Evolutionary conservation across 331 rosid species (phyloP).

Genomic region (Pyracantha coccinea): DNA sequence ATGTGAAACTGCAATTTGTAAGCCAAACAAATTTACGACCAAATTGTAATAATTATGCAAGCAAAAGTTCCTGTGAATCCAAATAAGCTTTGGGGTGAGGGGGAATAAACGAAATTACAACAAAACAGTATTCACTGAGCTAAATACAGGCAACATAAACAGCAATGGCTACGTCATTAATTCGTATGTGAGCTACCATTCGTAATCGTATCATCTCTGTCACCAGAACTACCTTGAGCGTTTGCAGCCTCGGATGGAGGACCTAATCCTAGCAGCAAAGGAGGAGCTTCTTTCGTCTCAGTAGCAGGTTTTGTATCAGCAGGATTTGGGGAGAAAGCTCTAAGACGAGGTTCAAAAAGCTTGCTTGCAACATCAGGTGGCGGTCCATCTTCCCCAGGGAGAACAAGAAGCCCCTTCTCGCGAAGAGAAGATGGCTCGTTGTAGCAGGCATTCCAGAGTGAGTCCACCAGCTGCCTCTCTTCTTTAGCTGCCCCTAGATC

Average conservation of each 20-base stretch:
- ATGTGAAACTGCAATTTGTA: no score
- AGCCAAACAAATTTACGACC: neutral
- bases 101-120: neutral
- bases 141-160: neutral
- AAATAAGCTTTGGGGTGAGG: neutral
- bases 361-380: slow-evolving; percentile 84
- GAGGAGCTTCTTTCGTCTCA: slow-evolving; percentile 39
- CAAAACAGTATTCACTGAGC: neutral
- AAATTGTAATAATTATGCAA: neutral
- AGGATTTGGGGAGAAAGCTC: slow-evolving; percentile 53
- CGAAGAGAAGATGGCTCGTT: slow-evolving; percentile 56
- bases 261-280: slow-evolving; percentile 59
- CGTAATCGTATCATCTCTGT: slow-evolving; percentile 12
- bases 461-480: slow-evolving; percentile 76
- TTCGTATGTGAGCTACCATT: neutral
- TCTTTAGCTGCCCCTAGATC: slow-evolving; percentile 76
- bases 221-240: slow-evolving; percentile 21
- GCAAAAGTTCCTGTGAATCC: neutral
- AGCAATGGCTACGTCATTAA: neutral
- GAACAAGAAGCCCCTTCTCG: slow-evolving; percentile 77
- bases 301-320: slow-evolving; percentile 27
- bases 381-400: slow-evolving; percentile 67
- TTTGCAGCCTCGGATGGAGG: slow-evolving; percentile 26
- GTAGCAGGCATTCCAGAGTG: slow-evolving; percentile 66
- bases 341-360: slow-evolving; percentile 66